These are phyloP conservation scores for Scheffersomyces titani DNA, from an alignment of 1,139 yeast genomes.

Conservation along the genomic window DNA sequence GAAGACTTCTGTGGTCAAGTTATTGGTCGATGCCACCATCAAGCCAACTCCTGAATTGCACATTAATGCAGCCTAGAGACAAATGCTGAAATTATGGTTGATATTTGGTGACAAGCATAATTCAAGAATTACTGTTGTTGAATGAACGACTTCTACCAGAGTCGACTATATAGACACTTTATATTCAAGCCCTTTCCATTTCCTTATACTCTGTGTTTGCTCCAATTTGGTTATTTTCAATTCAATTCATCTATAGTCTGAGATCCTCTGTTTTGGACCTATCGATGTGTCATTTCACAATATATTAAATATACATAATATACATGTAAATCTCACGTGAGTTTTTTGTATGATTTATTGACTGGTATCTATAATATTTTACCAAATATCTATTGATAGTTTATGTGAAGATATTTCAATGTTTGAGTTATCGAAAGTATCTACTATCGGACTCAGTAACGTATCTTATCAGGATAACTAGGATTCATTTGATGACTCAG, in stretches of 20 bases:
- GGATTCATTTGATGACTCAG: too few relatives aligned
- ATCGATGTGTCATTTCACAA: background rate
- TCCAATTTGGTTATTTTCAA: background rate
- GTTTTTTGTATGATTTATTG: background rate
- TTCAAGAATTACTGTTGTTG: background rate
- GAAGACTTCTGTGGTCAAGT: slow-evolving; percentile 67
- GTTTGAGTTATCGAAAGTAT: too few relatives aligned
- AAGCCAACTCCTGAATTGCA: slow-evolving; percentile 82
- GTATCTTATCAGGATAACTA: too few relatives aligned
- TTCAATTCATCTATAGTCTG: background rate
- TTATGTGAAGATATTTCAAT: too few relatives aligned
- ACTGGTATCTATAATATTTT: background rate
- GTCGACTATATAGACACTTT: background rate
- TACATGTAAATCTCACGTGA: background rate
- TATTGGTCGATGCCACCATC: slow-evolving; percentile 77
- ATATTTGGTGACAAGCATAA: background rate
- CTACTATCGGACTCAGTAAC: too few relatives aligned
- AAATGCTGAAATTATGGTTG: background rate
- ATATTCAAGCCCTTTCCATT: background rate
- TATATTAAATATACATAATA: background rate
- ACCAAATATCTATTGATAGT: background rate
- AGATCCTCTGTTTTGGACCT: background rate
- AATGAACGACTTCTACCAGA: background rate
- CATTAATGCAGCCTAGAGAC: slow-evolving; percentile 55
- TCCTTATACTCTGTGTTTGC: background rate